A percentile compares a stretch with the other conserved stretches of the same genome.
Evolutionary conservation across 306 rosid species (phyloP).

Genomic region (Cicer pinnatifidum): DNA sequence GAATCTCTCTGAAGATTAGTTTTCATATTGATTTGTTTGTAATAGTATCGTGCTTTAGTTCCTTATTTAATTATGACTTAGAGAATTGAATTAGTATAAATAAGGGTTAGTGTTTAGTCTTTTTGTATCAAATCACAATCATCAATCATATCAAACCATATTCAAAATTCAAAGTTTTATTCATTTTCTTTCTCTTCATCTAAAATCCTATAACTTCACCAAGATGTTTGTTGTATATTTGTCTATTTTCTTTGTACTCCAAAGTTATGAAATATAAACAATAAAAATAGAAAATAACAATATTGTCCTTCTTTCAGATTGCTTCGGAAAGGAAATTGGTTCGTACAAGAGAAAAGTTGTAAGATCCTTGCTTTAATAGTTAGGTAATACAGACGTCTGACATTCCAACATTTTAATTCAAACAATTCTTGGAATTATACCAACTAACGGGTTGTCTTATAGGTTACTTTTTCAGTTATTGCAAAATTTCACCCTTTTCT

Average conservation of each 20-base stretch:
- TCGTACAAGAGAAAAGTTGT: slow-evolving; percentile 95
- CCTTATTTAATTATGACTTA: not conserved
- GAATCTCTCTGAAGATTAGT: slow-evolving; percentile 1
- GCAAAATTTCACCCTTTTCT: slow-evolving; percentile 34
- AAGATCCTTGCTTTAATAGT: slow-evolving; percentile 83
- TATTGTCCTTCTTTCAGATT: slow-evolving; percentile 64
- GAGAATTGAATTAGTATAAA: not conserved
- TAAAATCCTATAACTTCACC: not conserved
- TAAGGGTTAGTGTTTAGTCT: not conserved
- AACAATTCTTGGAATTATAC: slow-evolving; percentile 34
- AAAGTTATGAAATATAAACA: slow-evolving; percentile 25
- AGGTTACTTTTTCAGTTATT: slow-evolving; percentile 32
- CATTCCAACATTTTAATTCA: slow-evolving; percentile 31
- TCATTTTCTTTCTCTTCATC: not conserved
- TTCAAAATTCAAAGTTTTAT: not conserved
- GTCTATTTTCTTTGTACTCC: slow-evolving; percentile 7
- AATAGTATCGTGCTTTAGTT: too few species aligned
- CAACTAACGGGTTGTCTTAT: slow-evolving; percentile 17
- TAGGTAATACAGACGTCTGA: slow-evolving; percentile 58
- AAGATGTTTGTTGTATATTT: slow-evolving; percentile 10
- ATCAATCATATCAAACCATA: not conserved
- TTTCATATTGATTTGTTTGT: not conserved
- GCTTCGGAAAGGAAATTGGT: slow-evolving; percentile 98
- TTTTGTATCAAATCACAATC: not conserved
- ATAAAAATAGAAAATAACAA: slow-evolving; percentile 27